phyloP scores from a whole-genome alignment of 768 basidiomycete genomes.

The Lentinula sp. region DNA sequence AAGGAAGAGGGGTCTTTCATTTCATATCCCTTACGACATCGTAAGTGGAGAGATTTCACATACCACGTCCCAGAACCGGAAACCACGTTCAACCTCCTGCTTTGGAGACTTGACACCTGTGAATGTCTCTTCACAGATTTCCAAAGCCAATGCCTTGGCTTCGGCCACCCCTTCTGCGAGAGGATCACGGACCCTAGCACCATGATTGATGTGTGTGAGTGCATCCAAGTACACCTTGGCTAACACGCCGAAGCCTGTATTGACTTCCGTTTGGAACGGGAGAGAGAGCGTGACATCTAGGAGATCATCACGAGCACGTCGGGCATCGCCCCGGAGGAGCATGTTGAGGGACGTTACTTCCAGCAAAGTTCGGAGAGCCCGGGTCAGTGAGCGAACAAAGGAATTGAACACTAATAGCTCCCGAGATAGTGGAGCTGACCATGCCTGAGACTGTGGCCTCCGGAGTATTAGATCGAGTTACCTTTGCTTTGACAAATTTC shows the following conservation, averaged over 20 bases:
- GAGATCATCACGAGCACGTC: constrained; percentile 81
- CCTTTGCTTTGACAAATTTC: constrained; percentile 14
- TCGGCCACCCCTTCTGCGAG: constrained; percentile 75
- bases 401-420: constrained; percentile 98
- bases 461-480: not conserved
- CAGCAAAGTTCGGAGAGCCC: constrained; percentile 82
- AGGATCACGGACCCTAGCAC: constrained; percentile 69
- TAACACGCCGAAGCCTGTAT: constrained; percentile 96
- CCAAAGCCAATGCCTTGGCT: constrained; percentile 82
- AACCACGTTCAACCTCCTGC: constrained; percentile 90
- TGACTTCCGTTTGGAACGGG: constrained; percentile 93
- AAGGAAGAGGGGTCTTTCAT: not conserved
- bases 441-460: constrained; percentile 65
- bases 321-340: constrained; percentile 85
- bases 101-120: constrained; percentile 84
- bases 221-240: constrained; percentile 96
- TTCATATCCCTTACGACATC: constrained; percentile 41
- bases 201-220: constrained; percentile 80
- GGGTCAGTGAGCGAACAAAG: constrained; percentile 87
- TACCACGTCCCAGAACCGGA: constrained; percentile 98
- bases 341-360: constrained; percentile 93
- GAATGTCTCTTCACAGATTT: constrained; percentile 93
- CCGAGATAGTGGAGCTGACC: constrained; percentile 95
- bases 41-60: constrained; percentile 45
- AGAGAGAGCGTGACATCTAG: constrained; percentile 89